Conservation (phyloP, 2,329 filamentous ascomycete genomes). For the Penicillium sumatraense region DNA sequence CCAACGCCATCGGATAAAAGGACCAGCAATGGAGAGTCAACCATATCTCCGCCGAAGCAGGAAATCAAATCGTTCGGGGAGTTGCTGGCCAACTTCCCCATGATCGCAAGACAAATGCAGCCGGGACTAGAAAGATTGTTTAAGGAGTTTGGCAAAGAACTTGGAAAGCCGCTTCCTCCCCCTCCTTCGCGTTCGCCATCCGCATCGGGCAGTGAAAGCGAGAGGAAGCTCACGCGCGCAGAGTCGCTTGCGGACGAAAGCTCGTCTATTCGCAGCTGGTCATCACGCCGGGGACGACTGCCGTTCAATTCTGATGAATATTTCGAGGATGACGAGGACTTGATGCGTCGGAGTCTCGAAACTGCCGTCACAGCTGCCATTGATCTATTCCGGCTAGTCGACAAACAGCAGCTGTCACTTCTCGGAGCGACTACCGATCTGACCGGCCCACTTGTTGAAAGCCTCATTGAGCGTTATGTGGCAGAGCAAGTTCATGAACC, state of each 20-base stretch:
- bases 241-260: conserved; percentile 45
- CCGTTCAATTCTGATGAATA: conserved; percentile 69
- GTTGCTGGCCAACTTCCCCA: conserved; percentile 85
- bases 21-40: conserved; percentile 34
- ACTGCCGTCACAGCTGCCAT: conserved; percentile 92
- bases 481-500: conserved; percentile 87
- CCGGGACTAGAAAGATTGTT: conserved; percentile 87
- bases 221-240: conserved; percentile 26
- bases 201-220: conserved; percentile 55
- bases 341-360: conserved; percentile 86
- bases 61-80: conserved; percentile 91
- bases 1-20: conserved; percentile 27
- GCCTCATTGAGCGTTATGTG: conserved; percentile 92
- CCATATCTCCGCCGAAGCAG: conserved; percentile 67
- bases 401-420: conserved; percentile 91
- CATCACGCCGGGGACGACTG: conserved; percentile 42
- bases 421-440: conserved; percentile 91
- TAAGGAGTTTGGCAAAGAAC: conserved; percentile 81
- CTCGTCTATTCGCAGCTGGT: conserved; percentile 39
- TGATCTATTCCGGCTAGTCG: conserved; percentile 92
- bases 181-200: conserved; percentile 61
- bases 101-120: conserved; percentile 97
- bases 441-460: conserved; percentile 88
- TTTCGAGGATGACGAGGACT: conserved; percentile 86
- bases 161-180: conserved; percentile 82